A percentile compares a stretch with the other conserved stretches of the same genome.
phyloP scores from a whole-genome alignment of 129 eudicot genomes.

The Ambrosia artemisiifolia region DNA sequence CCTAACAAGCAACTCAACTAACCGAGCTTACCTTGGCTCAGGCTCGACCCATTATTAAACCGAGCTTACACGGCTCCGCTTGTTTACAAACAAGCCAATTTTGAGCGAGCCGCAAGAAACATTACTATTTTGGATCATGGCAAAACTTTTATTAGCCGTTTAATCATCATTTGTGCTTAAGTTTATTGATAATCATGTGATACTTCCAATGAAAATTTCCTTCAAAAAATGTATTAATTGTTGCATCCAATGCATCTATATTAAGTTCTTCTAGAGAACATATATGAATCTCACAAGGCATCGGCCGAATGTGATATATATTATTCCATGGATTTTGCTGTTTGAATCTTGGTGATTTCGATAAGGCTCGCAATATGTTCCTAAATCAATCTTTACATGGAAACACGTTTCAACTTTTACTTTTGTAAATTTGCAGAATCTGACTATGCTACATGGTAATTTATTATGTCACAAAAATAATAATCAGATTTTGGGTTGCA shows the following conservation, averaged over 20 bases:
- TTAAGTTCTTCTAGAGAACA: not conserved
- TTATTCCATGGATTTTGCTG: constrained; percentile 15
- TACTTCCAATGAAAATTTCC: not conserved
- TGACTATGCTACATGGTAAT: not conserved
- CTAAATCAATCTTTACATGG: not conserved
- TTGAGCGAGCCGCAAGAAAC: no score
- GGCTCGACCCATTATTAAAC: no score
- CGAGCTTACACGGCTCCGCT: not conserved
- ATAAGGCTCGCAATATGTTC: constrained; percentile 1
- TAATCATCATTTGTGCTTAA: not conserved
- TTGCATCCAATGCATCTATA: constrained; percentile 4
- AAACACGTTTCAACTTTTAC: not conserved
- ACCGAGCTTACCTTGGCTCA: no score
- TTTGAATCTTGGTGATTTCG: constrained; percentile 11
- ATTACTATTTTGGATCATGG: not conserved
- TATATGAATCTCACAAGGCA: not conserved
- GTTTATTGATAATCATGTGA: constrained; percentile 7
- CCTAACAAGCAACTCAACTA: no score
- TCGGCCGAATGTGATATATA: not conserved
- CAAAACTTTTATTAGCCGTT: not conserved
- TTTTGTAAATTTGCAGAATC: not conserved
- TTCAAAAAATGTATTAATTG: not conserved
- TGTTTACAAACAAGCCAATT: not conserved
- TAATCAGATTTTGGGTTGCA: no score
- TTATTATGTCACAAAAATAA: not conserved